Conservation (phyloP, 441 rosid genomes). For the Populus hybrid region DNA sequence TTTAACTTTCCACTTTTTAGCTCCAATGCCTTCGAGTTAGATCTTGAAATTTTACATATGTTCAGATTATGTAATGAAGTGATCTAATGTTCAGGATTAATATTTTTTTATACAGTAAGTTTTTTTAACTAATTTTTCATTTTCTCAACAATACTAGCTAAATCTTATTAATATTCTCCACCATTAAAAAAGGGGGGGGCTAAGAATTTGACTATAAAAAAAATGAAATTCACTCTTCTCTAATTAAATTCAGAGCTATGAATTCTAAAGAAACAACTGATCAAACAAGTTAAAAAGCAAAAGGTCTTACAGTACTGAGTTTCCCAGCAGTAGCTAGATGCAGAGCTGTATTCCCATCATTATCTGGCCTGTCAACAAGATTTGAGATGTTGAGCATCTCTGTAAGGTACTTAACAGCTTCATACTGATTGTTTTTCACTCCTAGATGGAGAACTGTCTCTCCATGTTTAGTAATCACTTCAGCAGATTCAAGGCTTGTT, state of each 20-base stretch:
- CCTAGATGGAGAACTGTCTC: constrained; percentile 49
- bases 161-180: too few relatives aligned
- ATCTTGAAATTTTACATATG: too few relatives aligned
- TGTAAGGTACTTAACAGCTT: constrained; percentile 35
- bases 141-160: too few relatives aligned
- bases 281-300: neutral
- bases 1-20: too few relatives aligned
- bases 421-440: constrained; percentile 41
- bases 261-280: neutral
- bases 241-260: neutral
- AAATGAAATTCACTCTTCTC: too few relatives aligned
- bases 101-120: too few relatives aligned
- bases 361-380: constrained; percentile 33
- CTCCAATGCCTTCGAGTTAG: too few relatives aligned
- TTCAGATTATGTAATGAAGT: too few relatives aligned
- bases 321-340: constrained; percentile 49
- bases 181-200: too few relatives aligned
- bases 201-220: too few relatives aligned
- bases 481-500: constrained; percentile 29
- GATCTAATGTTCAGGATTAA: too few relatives aligned
- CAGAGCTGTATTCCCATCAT: constrained; percentile 45
- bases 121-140: too few relatives aligned
- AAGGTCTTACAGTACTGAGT: constrained; percentile 32
- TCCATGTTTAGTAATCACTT: constrained; percentile 29
- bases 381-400: constrained; percentile 32